Percentiles rank a stretch among this genome's conserved stretches.
Evolutionary conservation across 2,329 filamentous ascomycete species (phyloP).

Genomic region (Coniella lustricola): DNA sequence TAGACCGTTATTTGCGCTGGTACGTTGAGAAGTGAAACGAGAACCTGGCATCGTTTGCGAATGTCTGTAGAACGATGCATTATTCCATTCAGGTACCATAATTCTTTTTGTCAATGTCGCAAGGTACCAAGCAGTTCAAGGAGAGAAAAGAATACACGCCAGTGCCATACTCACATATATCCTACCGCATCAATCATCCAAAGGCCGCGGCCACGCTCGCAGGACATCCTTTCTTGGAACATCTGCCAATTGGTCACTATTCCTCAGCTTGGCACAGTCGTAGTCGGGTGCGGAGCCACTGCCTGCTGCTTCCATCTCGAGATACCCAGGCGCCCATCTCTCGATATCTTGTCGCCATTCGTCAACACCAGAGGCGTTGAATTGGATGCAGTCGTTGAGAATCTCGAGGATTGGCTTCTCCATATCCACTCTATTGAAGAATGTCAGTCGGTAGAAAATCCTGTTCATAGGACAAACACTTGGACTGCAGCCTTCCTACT

Average conservation of each 20-base stretch:
- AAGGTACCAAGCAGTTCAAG: too few species aligned
- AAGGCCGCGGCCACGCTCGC: neutral
- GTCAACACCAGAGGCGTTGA: neutral
- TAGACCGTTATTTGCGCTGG: too few species aligned
- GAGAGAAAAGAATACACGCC: too few species aligned
- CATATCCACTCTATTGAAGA: neutral
- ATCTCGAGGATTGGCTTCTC: neutral
- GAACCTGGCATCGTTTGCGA: too few species aligned
- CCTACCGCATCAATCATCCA: neutral
- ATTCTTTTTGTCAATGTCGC: too few species aligned
- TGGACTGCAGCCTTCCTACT: too few species aligned
- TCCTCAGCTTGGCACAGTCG: neutral
- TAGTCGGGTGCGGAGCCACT: neutral
- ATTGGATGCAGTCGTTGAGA: neutral
- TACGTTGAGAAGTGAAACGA: too few species aligned
- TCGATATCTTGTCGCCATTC: conserved; percentile 5
- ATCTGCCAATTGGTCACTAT: neutral
- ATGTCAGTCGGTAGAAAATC: too few species aligned
- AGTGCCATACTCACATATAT: neutral
- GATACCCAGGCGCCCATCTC: conserved; percentile 6
- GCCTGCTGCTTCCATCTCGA: neutral
- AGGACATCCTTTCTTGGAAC: neutral
- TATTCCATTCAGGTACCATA: too few species aligned
- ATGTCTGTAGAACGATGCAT: too few species aligned
- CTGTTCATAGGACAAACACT: too few species aligned